Evolutionary conservation across 108 stramenopile species (phyloP).

Genomic region (Phaeodactylum tricornutum): DNA sequence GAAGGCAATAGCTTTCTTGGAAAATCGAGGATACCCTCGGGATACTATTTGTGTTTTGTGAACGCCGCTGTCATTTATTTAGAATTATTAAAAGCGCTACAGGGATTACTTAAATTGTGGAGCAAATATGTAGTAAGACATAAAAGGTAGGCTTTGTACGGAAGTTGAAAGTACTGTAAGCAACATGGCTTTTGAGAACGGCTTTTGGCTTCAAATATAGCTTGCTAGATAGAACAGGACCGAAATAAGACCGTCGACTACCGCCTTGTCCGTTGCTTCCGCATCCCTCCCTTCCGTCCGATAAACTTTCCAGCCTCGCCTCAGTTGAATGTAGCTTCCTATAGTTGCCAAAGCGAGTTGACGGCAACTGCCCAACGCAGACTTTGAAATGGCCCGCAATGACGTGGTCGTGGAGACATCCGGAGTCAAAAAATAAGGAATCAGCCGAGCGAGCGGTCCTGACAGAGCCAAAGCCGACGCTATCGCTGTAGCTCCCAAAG

Average conservation of each 20-base stretch:
- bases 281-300: conserved; percentile 12
- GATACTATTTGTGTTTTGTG: conserved; percentile 58
- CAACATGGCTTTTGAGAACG: too few species aligned
- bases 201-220: conserved; percentile 14
- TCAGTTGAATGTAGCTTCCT: conserved; percentile 4
- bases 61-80: too few species aligned
- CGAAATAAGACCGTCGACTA: conserved; percentile 20
- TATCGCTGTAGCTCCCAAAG: conserved; percentile 16
- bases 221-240: conserved; percentile 23
- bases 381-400: too few species aligned
- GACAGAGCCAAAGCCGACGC: neutral
- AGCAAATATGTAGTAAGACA: too few species aligned
- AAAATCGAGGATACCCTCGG: conserved; percentile 54
- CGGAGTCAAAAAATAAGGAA: too few species aligned
- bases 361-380: conserved; percentile 1
- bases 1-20: conserved; percentile 40
- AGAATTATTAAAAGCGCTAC: too few species aligned
- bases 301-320: conserved; percentile 20
- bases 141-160: too few species aligned
- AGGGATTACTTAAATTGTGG: too few species aligned
- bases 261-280: conserved; percentile 4
- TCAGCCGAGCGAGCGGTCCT: neutral
- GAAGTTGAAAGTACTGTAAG: too few species aligned
- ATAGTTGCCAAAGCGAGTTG: conserved; percentile 11
- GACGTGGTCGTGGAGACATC: too few species aligned